Evolutionary conservation across 2,329 filamentous ascomycete genomes (phyloP).

Genomic region (Truncatella angustata): DNA sequence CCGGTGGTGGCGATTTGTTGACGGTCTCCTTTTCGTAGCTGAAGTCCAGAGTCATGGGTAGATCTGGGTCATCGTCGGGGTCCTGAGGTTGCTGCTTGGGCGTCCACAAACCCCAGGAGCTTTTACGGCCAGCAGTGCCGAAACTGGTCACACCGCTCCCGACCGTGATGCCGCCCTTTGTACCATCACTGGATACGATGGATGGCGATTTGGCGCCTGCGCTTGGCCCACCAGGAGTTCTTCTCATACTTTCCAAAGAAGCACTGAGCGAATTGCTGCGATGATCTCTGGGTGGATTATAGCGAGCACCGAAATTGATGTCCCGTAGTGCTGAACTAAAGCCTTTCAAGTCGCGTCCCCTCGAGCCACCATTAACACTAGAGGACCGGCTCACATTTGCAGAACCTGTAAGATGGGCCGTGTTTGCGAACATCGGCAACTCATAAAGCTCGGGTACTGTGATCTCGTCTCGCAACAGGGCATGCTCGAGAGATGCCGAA

Average conservation of each 20-base stretch:
- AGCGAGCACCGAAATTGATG: slow-evolving; percentile 25
- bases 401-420: slow-evolving; percentile 63
- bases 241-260: slow-evolving; percentile 33
- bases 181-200: slow-evolving; percentile 20
- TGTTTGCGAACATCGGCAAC: slow-evolving; percentile 70
- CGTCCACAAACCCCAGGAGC: slow-evolving; percentile 48
- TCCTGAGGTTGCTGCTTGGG: slow-evolving; percentile 31
- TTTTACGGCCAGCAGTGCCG: slow-evolving; percentile 31
- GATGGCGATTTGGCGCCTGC: slow-evolving; percentile 21
- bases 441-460: slow-evolving; percentile 65
- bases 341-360: slow-evolving; percentile 37
- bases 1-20: slow-evolving; percentile 14
- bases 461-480: slow-evolving; percentile 25
- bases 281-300: slow-evolving; percentile 40
- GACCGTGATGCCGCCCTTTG: slow-evolving; percentile 35
- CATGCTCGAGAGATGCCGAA: slow-evolving; percentile 27
- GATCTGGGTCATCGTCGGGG: slow-evolving; percentile 21
- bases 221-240: slow-evolving; percentile 21
- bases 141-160: slow-evolving; percentile 30
- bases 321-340: slow-evolving; percentile 32
- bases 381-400: slow-evolving; percentile 28
- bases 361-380: slow-evolving; percentile 31
- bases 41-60: slow-evolving; percentile 50
- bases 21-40: slow-evolving; percentile 33
- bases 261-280: slow-evolving; percentile 46